Evolutionary conservation across 139 green algal species (phyloP), one percentile per base, ranked within the genome.

Genomic region (Auxenochlorella pyrenoidosa): DNA sequence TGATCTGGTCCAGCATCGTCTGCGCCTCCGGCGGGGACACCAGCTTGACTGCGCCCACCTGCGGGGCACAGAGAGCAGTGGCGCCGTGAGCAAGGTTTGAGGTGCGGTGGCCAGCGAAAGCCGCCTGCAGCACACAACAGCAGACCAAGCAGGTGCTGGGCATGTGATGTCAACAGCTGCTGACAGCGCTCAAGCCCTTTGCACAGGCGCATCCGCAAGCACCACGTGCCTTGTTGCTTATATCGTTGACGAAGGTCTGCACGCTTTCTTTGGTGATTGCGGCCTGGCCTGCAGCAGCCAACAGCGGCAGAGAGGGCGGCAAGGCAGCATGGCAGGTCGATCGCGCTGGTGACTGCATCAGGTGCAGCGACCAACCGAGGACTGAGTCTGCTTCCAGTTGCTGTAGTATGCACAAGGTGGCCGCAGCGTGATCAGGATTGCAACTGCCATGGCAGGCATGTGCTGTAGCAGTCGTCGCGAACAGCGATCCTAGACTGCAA

Each of bases 1-100:
- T 32, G 22, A 84, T 84, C 54, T 84, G 79, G 47, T 73, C 79
- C 34, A 84, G 58, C 79, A 84, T 73, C 8, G 79, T 36, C 15
- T 30, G 32, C 0, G 38, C 36, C 54, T 70, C 54, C 0, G 58
- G 36, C 0, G 51, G 51, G 10, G 79, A 54, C 21, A 84, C 79
- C 54, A 66, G 51, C 79, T 84, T 47, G n/a, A 84, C 54, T n/a
- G 54, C 36, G 10, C 13, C 8, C 0, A 84, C 34, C 79, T 84
- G 79, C 36, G 68, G n/a, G 41, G 22, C n/a, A n/a, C n/a, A n/a
- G n/a, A n/a, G n/a, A n/a, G n/a, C n/a, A n/a, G n/a, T n/a, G n/a
- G n/a, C n/a, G n/a, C n/a, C n/a, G n/a, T n/a, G n/a, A n/a, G n/a
- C n/a, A n/a, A n/a, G n/a, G n/a, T n/a, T n/a, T n/a, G n/a, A n/a